Percentiles rank a stretch among this genome's conserved stretches.
Evolutionary conservation across 2,329 filamentous ascomycete species (phyloP).

Genomic region (Parasarocladium wereldwijsianum): DNA sequence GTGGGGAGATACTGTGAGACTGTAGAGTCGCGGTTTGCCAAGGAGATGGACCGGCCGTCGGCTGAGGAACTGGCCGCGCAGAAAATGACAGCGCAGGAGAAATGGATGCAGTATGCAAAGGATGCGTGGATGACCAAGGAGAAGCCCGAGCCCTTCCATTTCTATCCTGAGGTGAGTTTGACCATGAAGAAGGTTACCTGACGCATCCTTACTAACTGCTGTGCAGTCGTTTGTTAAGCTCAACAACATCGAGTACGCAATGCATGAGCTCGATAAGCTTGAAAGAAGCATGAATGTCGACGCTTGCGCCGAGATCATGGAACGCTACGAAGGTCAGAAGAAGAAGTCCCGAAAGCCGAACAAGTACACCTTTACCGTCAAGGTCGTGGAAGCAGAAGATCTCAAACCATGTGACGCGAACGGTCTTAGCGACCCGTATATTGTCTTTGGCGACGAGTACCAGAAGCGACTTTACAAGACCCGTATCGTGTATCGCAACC

Average conservation of each 20-base stretch:
- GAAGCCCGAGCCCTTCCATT: slow-evolving; percentile 91
- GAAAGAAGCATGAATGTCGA: slow-evolving; percentile 87
- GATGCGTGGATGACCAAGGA: slow-evolving; percentile 88
- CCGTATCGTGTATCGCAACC: slow-evolving; percentile 72
- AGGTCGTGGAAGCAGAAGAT: slow-evolving; percentile 95
- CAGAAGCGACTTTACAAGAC: slow-evolving; percentile 95
- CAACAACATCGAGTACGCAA: slow-evolving; percentile 93
- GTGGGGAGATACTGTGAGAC: slow-evolving; percentile 85
- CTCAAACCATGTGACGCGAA: slow-evolving; percentile 96
- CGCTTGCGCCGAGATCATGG: slow-evolving; percentile 69
- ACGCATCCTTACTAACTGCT: slow-evolving; percentile 12
- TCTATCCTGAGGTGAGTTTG: slow-evolving; percentile 66
- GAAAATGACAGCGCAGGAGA: slow-evolving; percentile 74
- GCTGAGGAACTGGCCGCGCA: slow-evolving; percentile 72
- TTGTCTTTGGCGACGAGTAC: slow-evolving; percentile 93
- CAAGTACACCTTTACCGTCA: slow-evolving; percentile 97
- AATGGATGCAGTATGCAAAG: slow-evolving; percentile 83
- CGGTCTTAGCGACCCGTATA: slow-evolving; percentile 88
- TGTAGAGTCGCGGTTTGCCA: slow-evolving; percentile 69
- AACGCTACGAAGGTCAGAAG: slow-evolving; percentile 55
- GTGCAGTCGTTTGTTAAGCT: slow-evolving; percentile 84
- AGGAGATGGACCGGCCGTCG: slow-evolving; percentile 85
- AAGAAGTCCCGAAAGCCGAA: slow-evolving; percentile 51
- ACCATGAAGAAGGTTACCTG: not conserved
- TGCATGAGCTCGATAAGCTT: slow-evolving; percentile 79